Percentiles rank a stretch among this genome's conserved stretches.
Conservation (phyloP, 1,284 basidiomycete genomes). For the Malassezia obtusa region DNA sequence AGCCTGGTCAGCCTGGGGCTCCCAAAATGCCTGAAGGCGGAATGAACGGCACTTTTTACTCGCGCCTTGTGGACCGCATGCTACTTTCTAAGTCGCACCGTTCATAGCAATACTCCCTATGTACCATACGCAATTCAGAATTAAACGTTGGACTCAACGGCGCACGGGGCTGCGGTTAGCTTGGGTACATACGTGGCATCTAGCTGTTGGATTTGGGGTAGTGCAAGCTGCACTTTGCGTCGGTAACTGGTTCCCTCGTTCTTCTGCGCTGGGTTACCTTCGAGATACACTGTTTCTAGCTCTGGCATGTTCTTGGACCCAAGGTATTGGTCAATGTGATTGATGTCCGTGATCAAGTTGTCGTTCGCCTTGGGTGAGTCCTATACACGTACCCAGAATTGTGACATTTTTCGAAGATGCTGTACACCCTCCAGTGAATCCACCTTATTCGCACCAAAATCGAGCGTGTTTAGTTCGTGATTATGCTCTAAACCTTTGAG, state of each 20-base stretch:
- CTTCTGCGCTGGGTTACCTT: slow-evolving; percentile 81
- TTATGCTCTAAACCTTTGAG: slow-evolving; percentile 68
- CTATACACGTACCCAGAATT: slow-evolving; percentile 70
- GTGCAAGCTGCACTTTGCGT: slow-evolving; percentile 74
- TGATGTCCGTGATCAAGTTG: slow-evolving; percentile 67
- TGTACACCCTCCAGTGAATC: slow-evolving; percentile 67
- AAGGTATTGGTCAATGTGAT: slow-evolving; percentile 64
- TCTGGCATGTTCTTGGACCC: slow-evolving; percentile 54
- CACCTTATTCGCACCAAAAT: slow-evolving; percentile 78
- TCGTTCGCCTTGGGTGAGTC: slow-evolving; percentile 62
- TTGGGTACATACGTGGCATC: slow-evolving; percentile 71
- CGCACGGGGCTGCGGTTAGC: slow-evolving; percentile 5
- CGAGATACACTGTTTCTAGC: slow-evolving; percentile 83
- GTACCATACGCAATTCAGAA: slow-evolving; percentile 3
- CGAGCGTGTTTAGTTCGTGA: slow-evolving; percentile 65
- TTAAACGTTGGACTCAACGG: background rate
- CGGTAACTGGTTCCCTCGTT: slow-evolving; percentile 70
- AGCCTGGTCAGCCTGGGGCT: slow-evolving; percentile 31
- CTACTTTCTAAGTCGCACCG: slow-evolving; percentile 17
- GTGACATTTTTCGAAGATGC: slow-evolving; percentile 67
- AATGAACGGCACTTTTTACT: slow-evolving; percentile 37
- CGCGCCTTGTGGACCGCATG: slow-evolving; percentile 30
- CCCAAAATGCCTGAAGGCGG: slow-evolving; percentile 32
- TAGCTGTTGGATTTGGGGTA: slow-evolving; percentile 83
- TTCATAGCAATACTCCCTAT: background rate